Base-by-base conservation (phyloP, 768 basidiomycete genomes). In the Pulveroboletus sp. region DNA sequence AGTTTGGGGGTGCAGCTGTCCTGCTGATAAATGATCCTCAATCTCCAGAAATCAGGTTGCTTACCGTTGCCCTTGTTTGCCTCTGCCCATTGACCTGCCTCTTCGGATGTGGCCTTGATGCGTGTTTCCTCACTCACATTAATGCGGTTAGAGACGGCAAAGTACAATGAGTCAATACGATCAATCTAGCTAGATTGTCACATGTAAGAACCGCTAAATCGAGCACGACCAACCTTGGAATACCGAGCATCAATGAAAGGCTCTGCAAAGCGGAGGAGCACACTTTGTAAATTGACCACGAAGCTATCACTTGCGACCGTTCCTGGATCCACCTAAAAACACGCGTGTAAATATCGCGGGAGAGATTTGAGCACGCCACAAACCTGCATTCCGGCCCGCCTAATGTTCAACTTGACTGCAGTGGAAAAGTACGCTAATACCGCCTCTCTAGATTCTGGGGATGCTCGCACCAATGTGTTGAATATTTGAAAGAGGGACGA, bases 211-310 rank as follows among this genome's bases (percentile, higher is more conserved):
- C 17, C 21, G 38, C 12, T 11, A 47, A 16, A 45, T 52, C 12
- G 5, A 49, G 29, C 40, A 24, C 41, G 40, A 46, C 37, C 43
- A 39, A 88, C 94, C 79, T 97, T 98, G 36, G 85, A 81, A 58
- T 86, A 97, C 45, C 77, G 81, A 1, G 89, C 84, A 64, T 98
- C 95, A 77, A 98, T 91, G 60, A 97, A 95, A 1, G 95, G 95
- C 56, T 94, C 91, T 24, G 92, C 86, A 59, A 99, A 87, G 13
- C 84, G 80, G 40, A 93, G 75, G 20, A 98, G 68, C 13, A 97
- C 71, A n/a, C 76, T 76, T 57, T 94, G 89, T 27, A 94, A 61
- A 58, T 97, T 98, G 50, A 90, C 77, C 86, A 99, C 88, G 66
- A 93, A 97, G 48, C 89, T 85, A 62, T 99, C 95, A 1, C 84